These are phyloP conservation scores for Cyamopsis tetragonoloba DNA, from an alignment of 306 rosid species.

Conservation along the genomic window DNA sequence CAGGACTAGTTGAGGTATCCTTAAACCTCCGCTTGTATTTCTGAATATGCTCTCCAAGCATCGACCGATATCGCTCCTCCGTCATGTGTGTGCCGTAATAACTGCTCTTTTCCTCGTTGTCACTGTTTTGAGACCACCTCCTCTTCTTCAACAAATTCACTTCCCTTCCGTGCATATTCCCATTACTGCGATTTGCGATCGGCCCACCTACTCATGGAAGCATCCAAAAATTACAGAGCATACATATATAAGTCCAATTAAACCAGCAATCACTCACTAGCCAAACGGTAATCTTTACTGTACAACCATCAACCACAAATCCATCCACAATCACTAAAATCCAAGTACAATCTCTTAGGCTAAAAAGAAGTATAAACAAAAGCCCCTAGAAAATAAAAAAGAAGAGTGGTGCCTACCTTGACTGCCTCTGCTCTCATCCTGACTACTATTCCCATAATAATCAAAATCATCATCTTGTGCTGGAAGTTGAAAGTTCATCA, in stretches of 20 bases:
- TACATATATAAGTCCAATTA: conserved; percentile 16
- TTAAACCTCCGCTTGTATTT: conserved; percentile 83
- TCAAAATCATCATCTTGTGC: conserved; percentile 82
- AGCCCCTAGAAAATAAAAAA: background rate
- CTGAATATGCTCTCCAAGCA: conserved; percentile 94
- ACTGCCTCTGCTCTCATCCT: conserved; percentile 97
- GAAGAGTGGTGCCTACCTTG: conserved; percentile 53
- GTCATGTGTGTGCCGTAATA: conserved; percentile 52
- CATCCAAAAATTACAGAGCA: conserved; percentile 29
- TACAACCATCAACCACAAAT: conserved; percentile 16
- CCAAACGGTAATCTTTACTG: background rate
- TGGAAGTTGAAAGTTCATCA: conserved; percentile 94
- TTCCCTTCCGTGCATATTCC: conserved; percentile 57
- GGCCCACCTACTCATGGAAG: conserved; percentile 52
- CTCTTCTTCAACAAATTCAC: conserved; percentile 51
- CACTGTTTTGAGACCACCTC: conserved; percentile 61
- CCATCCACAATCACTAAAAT: conserved; percentile 12
- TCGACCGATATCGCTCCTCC: conserved; percentile 81
- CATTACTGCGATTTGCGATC: conserved; percentile 49
- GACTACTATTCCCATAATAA: conserved; percentile 94
- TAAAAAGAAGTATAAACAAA: background rate
- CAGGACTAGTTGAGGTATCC: conserved; percentile 62
- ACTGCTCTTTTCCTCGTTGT: conserved; percentile 58
- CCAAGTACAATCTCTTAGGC: conserved; percentile 17
- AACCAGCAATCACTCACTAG: conserved; percentile 8